Conservation (phyloP, 2,329 filamentous ascomycete species). For the Grosmannia clavigera region DNA sequence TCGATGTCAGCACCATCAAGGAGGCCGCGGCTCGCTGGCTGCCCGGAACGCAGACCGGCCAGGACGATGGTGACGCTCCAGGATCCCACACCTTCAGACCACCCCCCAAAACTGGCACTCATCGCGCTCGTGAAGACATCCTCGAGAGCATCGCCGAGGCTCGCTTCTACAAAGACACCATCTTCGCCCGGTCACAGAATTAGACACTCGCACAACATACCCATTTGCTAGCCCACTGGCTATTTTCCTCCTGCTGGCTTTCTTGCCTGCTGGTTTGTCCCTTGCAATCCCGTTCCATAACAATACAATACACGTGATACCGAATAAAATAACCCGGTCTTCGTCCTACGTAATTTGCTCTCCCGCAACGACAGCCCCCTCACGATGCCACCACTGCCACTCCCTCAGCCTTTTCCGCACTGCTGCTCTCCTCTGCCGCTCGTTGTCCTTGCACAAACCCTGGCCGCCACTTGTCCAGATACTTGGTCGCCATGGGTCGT, state of each 20-base stretch:
- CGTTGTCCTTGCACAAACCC: slow-evolving; percentile 31
- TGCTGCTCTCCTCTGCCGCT: neutral
- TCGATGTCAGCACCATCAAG: slow-evolving; percentile 88
- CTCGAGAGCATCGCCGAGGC: slow-evolving; percentile 92
- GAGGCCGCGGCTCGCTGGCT: slow-evolving; percentile 81
- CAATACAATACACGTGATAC: neutral
- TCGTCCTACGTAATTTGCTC: neutral
- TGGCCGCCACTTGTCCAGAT: slow-evolving; percentile 48
- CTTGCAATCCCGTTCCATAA: neutral
- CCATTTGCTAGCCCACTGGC: no score
- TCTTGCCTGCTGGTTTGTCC: neutral
- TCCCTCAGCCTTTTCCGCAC: neutral
- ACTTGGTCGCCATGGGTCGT: slow-evolving; percentile 48
- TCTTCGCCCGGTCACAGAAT: slow-evolving; percentile 37
- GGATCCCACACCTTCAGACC: no score
- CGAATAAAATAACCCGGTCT: neutral
- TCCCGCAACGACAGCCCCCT: neutral
- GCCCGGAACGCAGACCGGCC: slow-evolving; percentile 28
- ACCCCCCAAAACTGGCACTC: slow-evolving; percentile 49
- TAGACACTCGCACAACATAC: neutral
- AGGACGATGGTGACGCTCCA: neutral
- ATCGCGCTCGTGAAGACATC: slow-evolving; percentile 82
- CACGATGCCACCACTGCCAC: neutral
- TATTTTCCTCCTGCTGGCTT: neutral
- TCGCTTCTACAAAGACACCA: slow-evolving; percentile 60